Evolutionary conservation across 345 rosid species (phyloP).

Genomic region (Turnera subulata): DNA sequence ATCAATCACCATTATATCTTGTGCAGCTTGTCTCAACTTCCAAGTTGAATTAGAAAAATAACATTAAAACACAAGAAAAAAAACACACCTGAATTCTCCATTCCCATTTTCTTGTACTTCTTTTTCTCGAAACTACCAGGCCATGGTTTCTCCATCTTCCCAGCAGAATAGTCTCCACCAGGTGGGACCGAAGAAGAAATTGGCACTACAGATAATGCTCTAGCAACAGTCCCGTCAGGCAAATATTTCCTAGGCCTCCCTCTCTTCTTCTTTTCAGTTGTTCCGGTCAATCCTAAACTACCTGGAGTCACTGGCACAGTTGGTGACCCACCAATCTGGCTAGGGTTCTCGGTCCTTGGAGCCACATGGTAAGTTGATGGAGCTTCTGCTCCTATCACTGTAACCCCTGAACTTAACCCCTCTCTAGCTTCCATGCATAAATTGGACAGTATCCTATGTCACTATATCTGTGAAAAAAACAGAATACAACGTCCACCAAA

Average conservation of each 20-base stretch:
- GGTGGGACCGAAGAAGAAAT: slow-evolving; percentile 46
- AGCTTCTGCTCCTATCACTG: slow-evolving; percentile 75
- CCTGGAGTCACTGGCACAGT: slow-evolving; percentile 31
- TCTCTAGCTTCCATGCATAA: slow-evolving; percentile 57
- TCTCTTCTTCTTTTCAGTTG: slow-evolving; percentile 68
- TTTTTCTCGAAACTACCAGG: slow-evolving; percentile 42
- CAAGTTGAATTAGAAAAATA: slow-evolving; percentile 7
- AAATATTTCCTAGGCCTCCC: slow-evolving; percentile 85
- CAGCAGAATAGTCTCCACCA: slow-evolving; percentile 36
- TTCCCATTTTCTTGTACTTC: slow-evolving; percentile 41
- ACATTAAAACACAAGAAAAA: no score
- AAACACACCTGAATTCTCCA: slow-evolving; percentile 47
- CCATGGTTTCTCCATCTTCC: slow-evolving; percentile 45
- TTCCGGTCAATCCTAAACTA: slow-evolving; percentile 38
- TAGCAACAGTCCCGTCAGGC: slow-evolving; percentile 47
- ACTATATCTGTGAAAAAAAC: no score
- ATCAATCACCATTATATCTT: no score
- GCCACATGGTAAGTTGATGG: slow-evolving; percentile 68
- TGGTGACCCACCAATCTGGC: slow-evolving; percentile 38
- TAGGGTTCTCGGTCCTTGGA: slow-evolving; percentile 48
- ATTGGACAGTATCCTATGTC: no score
- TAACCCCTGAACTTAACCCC: slow-evolving; percentile 53
- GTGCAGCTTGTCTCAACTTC: slow-evolving; percentile 3
- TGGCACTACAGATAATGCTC: slow-evolving; percentile 53
- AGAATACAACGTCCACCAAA: no score